phyloP scores from a whole-genome alignment of 176 grass and related monocot genomes.

The Hyparrhenia diplandra region DNA sequence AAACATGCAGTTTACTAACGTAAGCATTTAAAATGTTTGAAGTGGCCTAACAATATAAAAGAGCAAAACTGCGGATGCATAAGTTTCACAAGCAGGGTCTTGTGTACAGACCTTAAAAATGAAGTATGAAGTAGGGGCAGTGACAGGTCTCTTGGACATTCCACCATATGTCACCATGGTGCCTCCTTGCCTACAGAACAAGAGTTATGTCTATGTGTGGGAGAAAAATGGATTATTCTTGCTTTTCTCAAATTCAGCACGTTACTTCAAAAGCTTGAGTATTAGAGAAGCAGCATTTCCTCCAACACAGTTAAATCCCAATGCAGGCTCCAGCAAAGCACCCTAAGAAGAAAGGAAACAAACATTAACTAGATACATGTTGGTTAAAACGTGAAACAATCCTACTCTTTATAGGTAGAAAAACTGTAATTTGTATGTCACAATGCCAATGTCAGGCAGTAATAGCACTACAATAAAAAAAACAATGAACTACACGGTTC shows the following conservation, averaged over 20 bases:
- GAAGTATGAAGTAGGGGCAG: constrained; percentile 80
- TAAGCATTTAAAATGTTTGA: neutral
- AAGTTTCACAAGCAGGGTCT: neutral
- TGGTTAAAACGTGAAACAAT: neutral
- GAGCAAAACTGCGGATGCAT: neutral
- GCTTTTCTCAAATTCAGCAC: neutral
- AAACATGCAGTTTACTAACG: neutral
- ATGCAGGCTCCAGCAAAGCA: constrained; percentile 67
- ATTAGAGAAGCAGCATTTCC: constrained; percentile 75
- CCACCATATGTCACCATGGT: constrained; percentile 98
- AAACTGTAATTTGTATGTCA: neutral
- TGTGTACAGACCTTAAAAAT: constrained; percentile 82
- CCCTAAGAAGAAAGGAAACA: constrained; percentile 43
- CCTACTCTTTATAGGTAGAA: neutral
- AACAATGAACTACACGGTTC: no score
- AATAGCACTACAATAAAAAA: neutral
- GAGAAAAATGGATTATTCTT: neutral
- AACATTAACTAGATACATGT: constrained; percentile 8
- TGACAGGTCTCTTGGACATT: constrained; percentile 94
- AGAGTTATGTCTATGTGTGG: neutral
- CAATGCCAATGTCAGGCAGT: neutral
- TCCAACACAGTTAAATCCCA: constrained; percentile 97
- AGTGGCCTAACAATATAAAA: neutral
- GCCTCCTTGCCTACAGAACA: constrained; percentile 63
- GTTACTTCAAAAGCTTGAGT: constrained; percentile 77